A percentile compares a stretch with the other conserved stretches of the same genome.
These are phyloP conservation scores for Hyphodiscus sp. DNA, from an alignment of 2,329 filamentous ascomycete species.

Conservation along the genomic window DNA sequence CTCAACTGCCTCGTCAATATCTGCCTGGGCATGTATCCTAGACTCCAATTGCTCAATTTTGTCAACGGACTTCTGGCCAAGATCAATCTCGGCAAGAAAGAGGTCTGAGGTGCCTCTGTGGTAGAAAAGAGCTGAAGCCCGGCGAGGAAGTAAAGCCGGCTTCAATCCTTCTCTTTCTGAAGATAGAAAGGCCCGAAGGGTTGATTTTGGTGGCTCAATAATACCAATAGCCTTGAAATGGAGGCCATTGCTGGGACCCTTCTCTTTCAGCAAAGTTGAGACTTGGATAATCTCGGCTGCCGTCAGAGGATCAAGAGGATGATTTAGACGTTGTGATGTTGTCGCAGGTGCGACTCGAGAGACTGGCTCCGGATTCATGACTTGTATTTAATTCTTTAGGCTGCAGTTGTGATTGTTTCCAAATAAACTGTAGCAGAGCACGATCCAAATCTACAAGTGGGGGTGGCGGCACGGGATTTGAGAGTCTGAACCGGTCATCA, in stretches of 20 bases:
- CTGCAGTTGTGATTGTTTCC: background rate
- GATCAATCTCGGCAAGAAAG: conserved; percentile 18
- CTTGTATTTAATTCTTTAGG: background rate
- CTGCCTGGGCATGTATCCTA: conserved; percentile 19
- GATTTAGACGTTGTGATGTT: conserved; percentile 2
- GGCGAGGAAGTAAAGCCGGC: conserved; percentile 4
- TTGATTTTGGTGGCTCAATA: conserved; percentile 19
- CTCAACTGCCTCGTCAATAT: conserved; percentile 20
- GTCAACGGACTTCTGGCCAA: conserved; percentile 11
- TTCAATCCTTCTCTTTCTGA: conserved; percentile 17
- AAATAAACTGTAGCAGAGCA: background rate
- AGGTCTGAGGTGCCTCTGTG: conserved; percentile 18
- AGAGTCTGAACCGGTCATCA: too few species aligned
- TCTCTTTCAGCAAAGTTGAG: conserved; percentile 15
- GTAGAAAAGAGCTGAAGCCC: conserved; percentile 18
- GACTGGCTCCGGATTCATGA: background rate
- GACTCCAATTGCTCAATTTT: conserved; percentile 15
- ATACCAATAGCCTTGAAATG: conserved; percentile 23
- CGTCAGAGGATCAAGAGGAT: conserved; percentile 21
- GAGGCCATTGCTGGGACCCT: conserved; percentile 9
- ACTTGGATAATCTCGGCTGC: conserved; percentile 16
- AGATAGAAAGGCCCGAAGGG: conserved; percentile 14
- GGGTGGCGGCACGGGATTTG: too few species aligned
- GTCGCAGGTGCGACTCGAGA: background rate
- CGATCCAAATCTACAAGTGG: too few species aligned